Conservation (phyloP, 345 rosid genomes). For the Clausena lansium region DNA sequence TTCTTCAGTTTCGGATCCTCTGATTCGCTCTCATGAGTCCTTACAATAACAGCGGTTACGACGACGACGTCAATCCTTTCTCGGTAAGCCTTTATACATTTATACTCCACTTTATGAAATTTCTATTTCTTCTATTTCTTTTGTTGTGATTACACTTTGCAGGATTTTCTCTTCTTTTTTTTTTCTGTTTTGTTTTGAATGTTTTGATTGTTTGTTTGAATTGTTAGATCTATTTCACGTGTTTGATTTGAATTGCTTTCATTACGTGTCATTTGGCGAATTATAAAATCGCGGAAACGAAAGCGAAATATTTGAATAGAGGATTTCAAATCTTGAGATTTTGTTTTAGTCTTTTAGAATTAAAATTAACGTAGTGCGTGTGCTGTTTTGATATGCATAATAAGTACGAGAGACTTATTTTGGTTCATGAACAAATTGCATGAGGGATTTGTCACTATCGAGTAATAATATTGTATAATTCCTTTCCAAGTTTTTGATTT, state of each 20-base stretch:
- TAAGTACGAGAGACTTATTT: neutral
- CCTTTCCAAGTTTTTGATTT: neutral
- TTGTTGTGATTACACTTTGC: neutral
- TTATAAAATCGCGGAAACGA: neutral
- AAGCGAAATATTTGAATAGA: neutral
- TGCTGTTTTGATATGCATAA: neutral
- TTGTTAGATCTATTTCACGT: no score
- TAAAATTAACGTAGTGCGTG: neutral
- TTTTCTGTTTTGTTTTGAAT: no score
- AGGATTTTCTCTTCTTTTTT: neutral
- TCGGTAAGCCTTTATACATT: conserved; percentile 52
- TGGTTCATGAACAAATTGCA: neutral
- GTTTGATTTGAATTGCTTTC: no score
- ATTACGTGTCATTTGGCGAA: no score
- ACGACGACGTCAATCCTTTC: conserved; percentile 86
- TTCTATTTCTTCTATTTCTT: neutral
- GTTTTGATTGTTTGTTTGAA: no score
- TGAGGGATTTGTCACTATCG: neutral
- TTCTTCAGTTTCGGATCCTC: neutral
- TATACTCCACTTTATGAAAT: neutral
- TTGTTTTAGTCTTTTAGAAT: neutral
- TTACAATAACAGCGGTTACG: conserved; percentile 74
- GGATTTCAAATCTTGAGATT: neutral
- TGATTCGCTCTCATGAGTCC: conserved; percentile 58
- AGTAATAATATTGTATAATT: neutral